Conservation (phyloP, 306 rosid species). For the Sindora glabra region DNA sequence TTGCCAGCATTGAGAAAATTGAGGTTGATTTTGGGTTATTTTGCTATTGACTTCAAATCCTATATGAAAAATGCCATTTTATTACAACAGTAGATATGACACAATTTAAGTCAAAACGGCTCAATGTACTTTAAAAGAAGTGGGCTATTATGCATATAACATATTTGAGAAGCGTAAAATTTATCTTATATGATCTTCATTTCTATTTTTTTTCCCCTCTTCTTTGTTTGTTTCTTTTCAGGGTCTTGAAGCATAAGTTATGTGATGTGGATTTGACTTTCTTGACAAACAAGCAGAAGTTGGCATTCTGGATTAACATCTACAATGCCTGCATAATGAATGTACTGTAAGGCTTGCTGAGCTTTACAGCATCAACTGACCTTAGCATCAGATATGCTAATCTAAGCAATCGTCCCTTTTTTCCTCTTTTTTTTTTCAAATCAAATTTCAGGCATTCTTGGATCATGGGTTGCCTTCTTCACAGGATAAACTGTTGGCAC, state of each 20-base stretch:
- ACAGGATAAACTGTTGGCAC: conserved; percentile 53
- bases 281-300: conserved; percentile 77
- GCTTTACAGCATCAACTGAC: conserved; percentile 5
- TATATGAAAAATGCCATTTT: no score
- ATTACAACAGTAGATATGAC: no score
- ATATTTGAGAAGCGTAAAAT: no score
- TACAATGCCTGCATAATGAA: conserved; percentile 96
- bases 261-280: conserved; percentile 56
- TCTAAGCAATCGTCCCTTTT: no score
- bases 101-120: no score
- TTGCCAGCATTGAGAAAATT: conserved; percentile 39
- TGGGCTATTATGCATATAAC: no score
- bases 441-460: conserved; percentile 65
- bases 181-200: background rate
- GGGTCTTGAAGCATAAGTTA: conserved; percentile 58
- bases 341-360: conserved; percentile 79
- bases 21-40: conserved; percentile 34
- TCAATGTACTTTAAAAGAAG: no score
- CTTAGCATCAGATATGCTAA: background rate
- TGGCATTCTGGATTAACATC: conserved; percentile 96
- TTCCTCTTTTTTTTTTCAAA: background rate
- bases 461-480: conserved; percentile 79
- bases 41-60: no score
- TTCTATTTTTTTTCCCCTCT: background rate
- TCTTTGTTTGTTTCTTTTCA: no score